phyloP scores from a whole-genome alignment of 768 basidiomycete species.

The Mycena kentingensis region DNA sequence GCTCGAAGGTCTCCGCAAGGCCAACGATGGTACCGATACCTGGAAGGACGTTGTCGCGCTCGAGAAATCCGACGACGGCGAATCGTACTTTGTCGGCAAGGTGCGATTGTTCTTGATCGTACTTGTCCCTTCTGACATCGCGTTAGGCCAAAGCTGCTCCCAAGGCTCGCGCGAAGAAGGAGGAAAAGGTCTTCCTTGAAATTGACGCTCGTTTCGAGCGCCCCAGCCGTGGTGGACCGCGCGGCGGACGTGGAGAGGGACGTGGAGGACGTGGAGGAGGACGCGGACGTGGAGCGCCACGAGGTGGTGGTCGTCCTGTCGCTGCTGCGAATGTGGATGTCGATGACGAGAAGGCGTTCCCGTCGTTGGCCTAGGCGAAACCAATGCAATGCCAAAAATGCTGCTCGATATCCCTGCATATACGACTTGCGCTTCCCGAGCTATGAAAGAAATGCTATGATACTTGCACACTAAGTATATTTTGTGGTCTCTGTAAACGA shows the following conservation, averaged over 20 bases:
- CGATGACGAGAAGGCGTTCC: constrained; percentile 86
- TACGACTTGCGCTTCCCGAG: constrained; percentile 13
- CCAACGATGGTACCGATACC: constrained; percentile 77
- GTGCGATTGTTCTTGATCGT: constrained; percentile 43
- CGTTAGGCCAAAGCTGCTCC: constrained; percentile 61
- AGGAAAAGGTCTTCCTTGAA: constrained; percentile 90
- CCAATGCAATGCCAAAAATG: neutral
- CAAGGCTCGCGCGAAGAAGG: constrained; percentile 76
- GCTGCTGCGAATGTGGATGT: constrained; percentile 58
- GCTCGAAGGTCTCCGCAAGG: constrained; percentile 74
- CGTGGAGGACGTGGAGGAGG: constrained; percentile 50
- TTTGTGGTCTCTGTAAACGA: too few species aligned
- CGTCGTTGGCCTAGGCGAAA: constrained; percentile 65
- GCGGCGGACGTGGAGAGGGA: constrained; percentile 45
- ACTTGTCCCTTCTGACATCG: neutral
- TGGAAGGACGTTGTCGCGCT: constrained; percentile 75
- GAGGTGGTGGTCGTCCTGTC: constrained; percentile 45
- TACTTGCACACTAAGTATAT: too few species aligned
- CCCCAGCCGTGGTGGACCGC: constrained; percentile 67
- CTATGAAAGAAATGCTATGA: constrained; percentile 20
- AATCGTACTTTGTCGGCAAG: constrained; percentile 88
- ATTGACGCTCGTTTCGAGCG: constrained; percentile 89
- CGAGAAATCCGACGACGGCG: constrained; percentile 65
- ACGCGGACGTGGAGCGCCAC: constrained; percentile 39
- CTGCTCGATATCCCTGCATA: constrained; percentile 4